Evolutionary conservation across 2,329 filamentous ascomycete genomes (phyloP), one percentile per base, ranked within the genome.

Genomic region (Chrysoporthe cubensis): DNA sequence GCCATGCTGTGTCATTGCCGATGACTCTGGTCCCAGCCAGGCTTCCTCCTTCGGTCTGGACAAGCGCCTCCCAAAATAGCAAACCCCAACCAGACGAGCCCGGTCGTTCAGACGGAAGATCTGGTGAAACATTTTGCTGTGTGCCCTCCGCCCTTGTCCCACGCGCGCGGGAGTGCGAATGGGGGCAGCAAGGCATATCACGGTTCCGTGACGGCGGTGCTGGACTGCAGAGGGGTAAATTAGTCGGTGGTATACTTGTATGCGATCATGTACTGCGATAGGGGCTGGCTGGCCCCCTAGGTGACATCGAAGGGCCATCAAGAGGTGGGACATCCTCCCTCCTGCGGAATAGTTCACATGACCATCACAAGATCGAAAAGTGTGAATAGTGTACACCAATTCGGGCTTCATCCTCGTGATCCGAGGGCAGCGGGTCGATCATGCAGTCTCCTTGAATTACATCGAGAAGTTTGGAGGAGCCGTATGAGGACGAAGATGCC

Each of bases 371-470:
- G 48, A 8, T 43, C 37, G 40, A 40, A 18, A 11, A 11, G 18
- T 32, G 5, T 54, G 50, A 13, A 16, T 54, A 34, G 50, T 26
- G 26, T 54, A 34, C 11, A 8, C 9, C 21, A 8, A 54, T 42
- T 40, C 14, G 2, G 63, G 32, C 40, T 21, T 26, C 21, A 44
- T n/a, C 21, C 21, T 58, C 11, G n/a, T 43, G 65, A 46, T 43
- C 42, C 66, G 65, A 60, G 52, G 67, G 65, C 60, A 63, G 65
- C 70, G 69, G 70, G 68, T 69, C 67, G 69, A 71, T 71, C 70
- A 69, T 13, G 64, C 68, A 66, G 37, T 18, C 34, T 40, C 37
- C 62, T 26, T 43, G 34, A 50, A 9, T 21, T 32, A 50, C 61
- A 63, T 42, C 48, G 32, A 54, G 44, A 21, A 13, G 32, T 3